A percentile compares a stretch with the other conserved stretches of the same genome.
Evolutionary conservation across 2,329 filamentous ascomycete genomes (phyloP).

Genomic region (Fusarium sulawesiense): DNA sequence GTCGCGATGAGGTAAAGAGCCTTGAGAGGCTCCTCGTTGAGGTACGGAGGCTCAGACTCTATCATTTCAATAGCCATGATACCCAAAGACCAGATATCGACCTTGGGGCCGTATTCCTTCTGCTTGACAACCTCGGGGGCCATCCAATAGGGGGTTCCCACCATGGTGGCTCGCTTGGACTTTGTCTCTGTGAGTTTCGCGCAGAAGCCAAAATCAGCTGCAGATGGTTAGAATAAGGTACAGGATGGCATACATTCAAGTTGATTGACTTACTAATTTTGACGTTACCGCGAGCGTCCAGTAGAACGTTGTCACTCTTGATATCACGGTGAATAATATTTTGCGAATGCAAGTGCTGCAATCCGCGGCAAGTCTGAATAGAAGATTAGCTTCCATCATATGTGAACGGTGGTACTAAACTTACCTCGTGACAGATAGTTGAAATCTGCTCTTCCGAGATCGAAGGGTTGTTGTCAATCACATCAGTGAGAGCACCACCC

Average conservation of each 20-base stretch:
- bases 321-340: constrained; percentile 99
- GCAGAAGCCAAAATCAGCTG: constrained; percentile 98
- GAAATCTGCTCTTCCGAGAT: constrained; percentile 98
- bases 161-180: constrained; percentile 98
- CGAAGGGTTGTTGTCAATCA: constrained; percentile 95
- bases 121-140: constrained; percentile 99
- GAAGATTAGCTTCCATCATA: constrained; percentile 29
- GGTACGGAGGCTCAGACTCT: constrained; percentile 95
- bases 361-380: constrained; percentile 88
- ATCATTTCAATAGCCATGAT: constrained; percentile 99
- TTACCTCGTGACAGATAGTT: constrained; percentile 94
- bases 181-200: constrained; percentile 98
- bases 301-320: constrained; percentile 97
- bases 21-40: constrained; percentile 98
- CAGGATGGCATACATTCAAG: background rate
- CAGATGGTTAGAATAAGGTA: constrained; percentile 29
- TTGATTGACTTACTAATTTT: constrained; percentile 83
- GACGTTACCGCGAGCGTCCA: constrained; percentile 94
- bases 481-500: constrained; percentile 94
- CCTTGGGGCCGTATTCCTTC: constrained; percentile 98
- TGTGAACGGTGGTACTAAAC: constrained; percentile 44
- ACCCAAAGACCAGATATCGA: constrained; percentile 98
- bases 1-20: constrained; percentile 97
- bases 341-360: constrained; percentile 93
- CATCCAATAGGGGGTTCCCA: constrained; percentile 99